These are phyloP conservation scores for Kodamaea restingae DNA, from an alignment of 805 yeast genomes.

Conservation along the genomic window DNA sequence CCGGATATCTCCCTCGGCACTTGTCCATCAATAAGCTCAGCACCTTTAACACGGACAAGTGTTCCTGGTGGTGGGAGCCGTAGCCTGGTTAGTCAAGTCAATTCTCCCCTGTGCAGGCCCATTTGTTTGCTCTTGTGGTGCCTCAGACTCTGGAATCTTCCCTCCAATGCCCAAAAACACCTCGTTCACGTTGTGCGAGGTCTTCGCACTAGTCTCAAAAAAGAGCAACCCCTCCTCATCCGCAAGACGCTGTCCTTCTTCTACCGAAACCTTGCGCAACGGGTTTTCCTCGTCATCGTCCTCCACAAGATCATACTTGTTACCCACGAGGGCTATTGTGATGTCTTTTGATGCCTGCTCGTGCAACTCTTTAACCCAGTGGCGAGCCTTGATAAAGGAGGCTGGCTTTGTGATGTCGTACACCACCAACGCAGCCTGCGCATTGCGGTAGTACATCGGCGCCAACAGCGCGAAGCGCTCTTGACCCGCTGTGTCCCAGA, in stretches of 20 bases:
- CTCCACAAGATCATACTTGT: conserved; percentile 77
- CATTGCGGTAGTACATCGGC: conserved; percentile 96
- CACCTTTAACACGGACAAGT: conserved; percentile 19
- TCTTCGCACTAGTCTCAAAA: conserved; percentile 93
- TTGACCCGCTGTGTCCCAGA: conserved; percentile 98
- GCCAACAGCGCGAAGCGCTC: conserved; percentile 95
- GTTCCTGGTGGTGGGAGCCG: neutral
- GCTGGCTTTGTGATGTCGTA: conserved; percentile 95
- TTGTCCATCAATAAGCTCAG: too few relatives aligned
- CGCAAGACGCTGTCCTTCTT: conserved; percentile 85
- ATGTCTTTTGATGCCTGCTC: conserved; percentile 93
- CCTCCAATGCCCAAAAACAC: conserved; percentile 88
- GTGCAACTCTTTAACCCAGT: conserved; percentile 95
- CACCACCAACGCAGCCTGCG: conserved; percentile 94
- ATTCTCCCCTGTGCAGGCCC: conserved; percentile 26
- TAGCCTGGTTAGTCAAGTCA: conserved; percentile 25
- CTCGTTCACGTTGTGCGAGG: conserved; percentile 83
- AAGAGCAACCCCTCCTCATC: conserved; percentile 87
- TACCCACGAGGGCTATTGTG: conserved; percentile 90
- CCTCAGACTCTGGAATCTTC: conserved; percentile 59
- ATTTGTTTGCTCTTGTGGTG: conserved; percentile 10
- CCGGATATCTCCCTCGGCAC: too few relatives aligned
- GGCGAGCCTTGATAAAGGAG: conserved; percentile 88
- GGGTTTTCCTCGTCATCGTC: conserved; percentile 43
- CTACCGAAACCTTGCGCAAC: conserved; percentile 72